phyloP scores from a whole-genome alignment of 83 land plant species.

The Diphasiastrum complanatum region DNA sequence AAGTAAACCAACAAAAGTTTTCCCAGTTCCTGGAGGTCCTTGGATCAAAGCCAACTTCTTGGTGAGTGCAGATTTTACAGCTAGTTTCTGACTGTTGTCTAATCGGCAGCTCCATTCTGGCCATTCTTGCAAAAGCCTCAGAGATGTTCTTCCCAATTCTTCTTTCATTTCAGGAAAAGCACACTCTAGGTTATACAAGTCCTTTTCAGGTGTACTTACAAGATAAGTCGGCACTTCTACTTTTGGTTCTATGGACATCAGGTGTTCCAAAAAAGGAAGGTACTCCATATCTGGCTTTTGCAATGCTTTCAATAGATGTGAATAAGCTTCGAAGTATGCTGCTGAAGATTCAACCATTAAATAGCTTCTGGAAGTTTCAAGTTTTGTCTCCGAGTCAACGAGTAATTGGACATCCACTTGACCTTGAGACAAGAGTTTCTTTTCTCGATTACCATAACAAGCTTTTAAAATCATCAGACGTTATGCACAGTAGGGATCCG shows the following conservation, averaged over 20 bases:
- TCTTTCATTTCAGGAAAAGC: constrained; percentile 1
- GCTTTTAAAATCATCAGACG: constrained; percentile 17
- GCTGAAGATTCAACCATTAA: constrained; percentile 25
- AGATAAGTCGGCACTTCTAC: constrained; percentile 26
- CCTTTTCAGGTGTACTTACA: not conserved
- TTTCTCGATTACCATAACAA: constrained; percentile 14
- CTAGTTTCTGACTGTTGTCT: constrained; percentile 26
- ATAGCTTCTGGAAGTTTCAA: constrained; percentile 8
- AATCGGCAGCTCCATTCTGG: not conserved
- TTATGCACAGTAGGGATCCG: constrained; percentile 24
- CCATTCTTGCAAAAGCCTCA: constrained; percentile 2
- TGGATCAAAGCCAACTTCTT: constrained; percentile 34
- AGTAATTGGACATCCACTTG: not conserved
- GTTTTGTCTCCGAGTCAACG: constrained; percentile 7
- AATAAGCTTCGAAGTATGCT: constrained; percentile 32
- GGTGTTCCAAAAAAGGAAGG: constrained; percentile 18
- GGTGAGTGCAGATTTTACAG: constrained; percentile 28
- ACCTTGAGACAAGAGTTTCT: not conserved
- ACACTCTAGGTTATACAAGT: not conserved
- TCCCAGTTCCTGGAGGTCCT: constrained; percentile 38
- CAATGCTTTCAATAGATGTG: constrained; percentile 17
- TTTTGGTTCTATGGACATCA: constrained; percentile 14
- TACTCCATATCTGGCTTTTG: constrained; percentile 17
- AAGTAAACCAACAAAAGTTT: constrained; percentile 27
- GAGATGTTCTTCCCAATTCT: not conserved